Evolutionary conservation across 2,329 filamentous ascomycete species (phyloP).

Genomic region (Rachicladosporium sp.): DNA sequence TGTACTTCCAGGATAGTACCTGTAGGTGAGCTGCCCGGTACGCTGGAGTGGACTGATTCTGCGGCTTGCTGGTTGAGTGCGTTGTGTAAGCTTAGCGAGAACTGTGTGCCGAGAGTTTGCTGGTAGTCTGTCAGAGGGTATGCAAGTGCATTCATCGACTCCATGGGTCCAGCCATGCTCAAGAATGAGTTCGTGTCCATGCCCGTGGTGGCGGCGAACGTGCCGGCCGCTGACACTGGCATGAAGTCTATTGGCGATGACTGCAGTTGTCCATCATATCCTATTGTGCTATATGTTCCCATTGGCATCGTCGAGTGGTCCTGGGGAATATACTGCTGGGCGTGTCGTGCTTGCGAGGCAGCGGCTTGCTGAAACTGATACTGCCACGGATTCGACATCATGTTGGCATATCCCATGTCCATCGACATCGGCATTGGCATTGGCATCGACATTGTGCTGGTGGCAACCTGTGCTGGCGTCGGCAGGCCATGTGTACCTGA

Average conservation of each 20-base stretch:
- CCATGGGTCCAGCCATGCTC: conserved; percentile 30
- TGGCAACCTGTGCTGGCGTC: conserved; percentile 2
- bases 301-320: conserved; percentile 11
- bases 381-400: conserved; percentile 29
- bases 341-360: conserved; percentile 5
- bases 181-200: conserved; percentile 30
- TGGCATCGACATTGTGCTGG: neutral
- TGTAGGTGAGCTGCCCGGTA: conserved; percentile 53
- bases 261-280: conserved; percentile 31
- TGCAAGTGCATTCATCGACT: conserved; percentile 31
- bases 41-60: conserved; percentile 24
- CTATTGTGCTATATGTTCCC: conserved; percentile 24
- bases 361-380: conserved; percentile 27
- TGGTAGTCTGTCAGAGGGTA: conserved; percentile 56
- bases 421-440: conserved; percentile 19
- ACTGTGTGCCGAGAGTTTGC: conserved; percentile 45
- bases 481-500: conserved; percentile 17
- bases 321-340: conserved; percentile 14
- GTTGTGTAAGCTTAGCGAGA: conserved; percentile 32
- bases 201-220: conserved; percentile 26
- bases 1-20: conserved; percentile 76
- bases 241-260: conserved; percentile 37
- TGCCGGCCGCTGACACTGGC: conserved; percentile 26
- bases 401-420: conserved; percentile 21
- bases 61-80: conserved; percentile 35